phyloP scores from a whole-genome alignment of 2,329 filamentous ascomycete species.

The Fusarium annulatum region DNA sequence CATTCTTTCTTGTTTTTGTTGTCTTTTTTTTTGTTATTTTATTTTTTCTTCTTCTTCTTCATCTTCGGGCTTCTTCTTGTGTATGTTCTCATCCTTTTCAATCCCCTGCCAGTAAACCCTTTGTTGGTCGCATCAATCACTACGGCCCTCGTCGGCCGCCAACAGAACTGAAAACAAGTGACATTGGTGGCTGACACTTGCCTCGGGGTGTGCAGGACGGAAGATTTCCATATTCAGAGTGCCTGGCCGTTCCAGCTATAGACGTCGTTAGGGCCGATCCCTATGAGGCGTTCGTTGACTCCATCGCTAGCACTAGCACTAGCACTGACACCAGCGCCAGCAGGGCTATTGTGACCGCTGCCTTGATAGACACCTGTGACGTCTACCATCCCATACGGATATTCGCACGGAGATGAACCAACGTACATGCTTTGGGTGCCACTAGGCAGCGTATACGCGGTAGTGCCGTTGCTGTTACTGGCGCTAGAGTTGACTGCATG shows the following conservation, averaged over 20 bases:
- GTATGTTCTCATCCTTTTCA: neutral
- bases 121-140: neutral
- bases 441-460: conserved; percentile 34
- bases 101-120: neutral
- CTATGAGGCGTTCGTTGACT: conserved; percentile 38
- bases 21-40: neutral
- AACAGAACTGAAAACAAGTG: conserved; percentile 11
- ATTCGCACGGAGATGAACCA: conserved; percentile 34
- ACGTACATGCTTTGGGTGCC: conserved; percentile 37
- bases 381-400: conserved; percentile 43
- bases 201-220: neutral
- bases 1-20: neutral
- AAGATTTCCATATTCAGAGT: conserved; percentile 25
- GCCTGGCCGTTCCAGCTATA: conserved; percentile 36
- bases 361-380: conserved; percentile 44
- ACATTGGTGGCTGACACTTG: conserved; percentile 16
- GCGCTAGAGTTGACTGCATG: conserved; percentile 18
- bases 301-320: conserved; percentile 19
- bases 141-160: conserved; percentile 6
- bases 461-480: conserved; percentile 20
- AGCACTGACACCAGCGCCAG: neutral
- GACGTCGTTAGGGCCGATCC: conserved; percentile 19
- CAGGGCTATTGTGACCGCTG: conserved; percentile 12
- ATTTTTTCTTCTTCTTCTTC: neutral
- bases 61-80: neutral